Conservation (phyloP, 768 basidiomycete genomes). For the Macrolepiota fuliginosa region DNA sequence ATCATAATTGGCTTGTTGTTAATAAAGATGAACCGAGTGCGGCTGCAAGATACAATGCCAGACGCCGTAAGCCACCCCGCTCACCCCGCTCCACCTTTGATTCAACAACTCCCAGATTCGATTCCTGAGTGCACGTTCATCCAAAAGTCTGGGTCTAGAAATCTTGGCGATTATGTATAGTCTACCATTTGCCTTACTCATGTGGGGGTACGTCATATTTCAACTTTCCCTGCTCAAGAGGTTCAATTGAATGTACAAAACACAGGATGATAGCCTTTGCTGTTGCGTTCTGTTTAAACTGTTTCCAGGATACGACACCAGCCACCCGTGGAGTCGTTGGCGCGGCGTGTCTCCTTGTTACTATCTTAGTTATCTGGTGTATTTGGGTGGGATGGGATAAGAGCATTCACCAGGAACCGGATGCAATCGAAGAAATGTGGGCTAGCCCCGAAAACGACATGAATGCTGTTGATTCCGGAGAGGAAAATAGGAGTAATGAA, state of each 20-base stretch:
- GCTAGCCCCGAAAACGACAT: not conserved
- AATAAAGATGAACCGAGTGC: slow-evolving; percentile 20
- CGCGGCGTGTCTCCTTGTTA: too few relatives aligned
- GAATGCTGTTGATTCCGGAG: not conserved
- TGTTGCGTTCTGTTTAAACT: slow-evolving; percentile 24
- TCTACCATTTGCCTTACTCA: slow-evolving; percentile 52
- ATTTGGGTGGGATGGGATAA: slow-evolving; percentile 21
- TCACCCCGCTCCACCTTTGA: too few relatives aligned
- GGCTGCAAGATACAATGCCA: slow-evolving; percentile 30
- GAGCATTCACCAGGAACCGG: not conserved
- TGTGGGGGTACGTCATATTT: slow-evolving; percentile 51
- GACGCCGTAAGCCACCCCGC: not conserved
- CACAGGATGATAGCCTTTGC: slow-evolving; percentile 34
- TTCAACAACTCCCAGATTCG: not conserved
- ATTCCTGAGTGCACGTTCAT: slow-evolving; percentile 7
- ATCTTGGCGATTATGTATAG: slow-evolving; percentile 51
- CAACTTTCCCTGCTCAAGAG: not conserved
- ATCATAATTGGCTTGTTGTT: slow-evolving; percentile 43
- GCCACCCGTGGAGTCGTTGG: slow-evolving; percentile 25
- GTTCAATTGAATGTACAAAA: not conserved
- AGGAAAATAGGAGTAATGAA: not conserved
- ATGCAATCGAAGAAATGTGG: not conserved
- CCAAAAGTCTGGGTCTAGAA: slow-evolving; percentile 36
- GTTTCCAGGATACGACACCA: slow-evolving; percentile 23
- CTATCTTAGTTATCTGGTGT: slow-evolving; percentile 27